phyloP scores from a whole-genome alignment of 495 filamentous ascomycete species.

The Podospora conica region DNA sequence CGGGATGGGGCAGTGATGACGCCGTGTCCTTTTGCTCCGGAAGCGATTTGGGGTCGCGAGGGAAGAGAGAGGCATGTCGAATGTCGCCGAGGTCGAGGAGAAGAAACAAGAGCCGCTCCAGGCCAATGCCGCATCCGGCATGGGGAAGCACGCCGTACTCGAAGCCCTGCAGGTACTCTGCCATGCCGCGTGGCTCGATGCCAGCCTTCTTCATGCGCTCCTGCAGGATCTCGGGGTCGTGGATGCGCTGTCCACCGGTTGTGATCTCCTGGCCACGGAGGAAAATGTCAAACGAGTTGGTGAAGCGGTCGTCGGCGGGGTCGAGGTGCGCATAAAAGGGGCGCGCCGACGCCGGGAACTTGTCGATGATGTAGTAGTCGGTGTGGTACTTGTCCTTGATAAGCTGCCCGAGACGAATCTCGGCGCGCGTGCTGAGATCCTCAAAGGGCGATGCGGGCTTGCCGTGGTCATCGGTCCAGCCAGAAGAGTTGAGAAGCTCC shows the following conservation, averaged over 20 bases:
- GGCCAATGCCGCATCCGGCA: slow-evolving; percentile 81
- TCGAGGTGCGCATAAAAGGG: slow-evolving; percentile 97
- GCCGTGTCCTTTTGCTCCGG: slow-evolving; percentile 46
- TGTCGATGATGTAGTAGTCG: slow-evolving; percentile 93
- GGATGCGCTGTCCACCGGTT: slow-evolving; percentile 86
- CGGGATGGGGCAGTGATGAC: slow-evolving; percentile 62
- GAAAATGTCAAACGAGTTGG: slow-evolving; percentile 95
- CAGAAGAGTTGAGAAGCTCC: slow-evolving; percentile 71
- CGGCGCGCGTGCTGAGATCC: slow-evolving; percentile 76
- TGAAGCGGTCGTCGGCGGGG: slow-evolving; percentile 59
- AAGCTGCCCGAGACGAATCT: slow-evolving; percentile 76
- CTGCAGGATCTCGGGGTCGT: slow-evolving; percentile 67
- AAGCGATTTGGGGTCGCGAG: slow-evolving; percentile 75
- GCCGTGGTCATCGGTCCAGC: slow-evolving; percentile 73
- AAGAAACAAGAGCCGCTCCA: slow-evolving; percentile 83
- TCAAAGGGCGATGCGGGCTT: slow-evolving; percentile 59
- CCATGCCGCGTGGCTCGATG: slow-evolving; percentile 68
- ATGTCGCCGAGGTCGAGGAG: slow-evolving; percentile 82
- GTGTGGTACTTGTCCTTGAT: slow-evolving; percentile 81
- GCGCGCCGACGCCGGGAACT: slow-evolving; percentile 75
- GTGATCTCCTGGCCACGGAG: slow-evolving; percentile 91
- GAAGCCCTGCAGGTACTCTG: slow-evolving; percentile 86
- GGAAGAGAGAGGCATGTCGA: slow-evolving; percentile 75
- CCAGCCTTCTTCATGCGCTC: slow-evolving; percentile 70
- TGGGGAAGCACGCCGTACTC: slow-evolving; percentile 84